These are phyloP conservation scores for Sindora glabra DNA, from an alignment of 306 rosid species.

Conservation along the genomic window DNA sequence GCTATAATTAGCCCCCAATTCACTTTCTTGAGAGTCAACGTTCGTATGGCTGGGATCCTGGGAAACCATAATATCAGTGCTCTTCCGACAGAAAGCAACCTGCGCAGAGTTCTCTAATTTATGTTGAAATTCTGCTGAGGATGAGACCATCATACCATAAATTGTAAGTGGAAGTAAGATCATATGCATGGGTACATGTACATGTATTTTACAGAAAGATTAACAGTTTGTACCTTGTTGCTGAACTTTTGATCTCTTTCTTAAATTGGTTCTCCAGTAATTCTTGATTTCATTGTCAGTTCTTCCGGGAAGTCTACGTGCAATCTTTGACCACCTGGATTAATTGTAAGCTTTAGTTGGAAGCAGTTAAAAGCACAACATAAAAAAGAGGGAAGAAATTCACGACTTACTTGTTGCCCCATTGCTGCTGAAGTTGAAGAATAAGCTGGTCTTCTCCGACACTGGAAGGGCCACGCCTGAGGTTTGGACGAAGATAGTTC, in stretches of 20 bases:
- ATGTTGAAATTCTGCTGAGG: conserved; percentile 16
- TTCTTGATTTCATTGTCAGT: conserved; percentile 73
- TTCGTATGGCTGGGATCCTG: conserved; percentile 4
- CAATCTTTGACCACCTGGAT: conserved; percentile 70
- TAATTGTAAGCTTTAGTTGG: neutral
- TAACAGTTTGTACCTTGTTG: conserved; percentile 21
- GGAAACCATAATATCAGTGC: neutral
- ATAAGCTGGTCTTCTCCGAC: conserved; percentile 48
- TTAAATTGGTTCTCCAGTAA: conserved; percentile 55
- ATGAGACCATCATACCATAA: neutral
- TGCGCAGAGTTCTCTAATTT: conserved; percentile 3
- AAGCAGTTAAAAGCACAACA: neutral
- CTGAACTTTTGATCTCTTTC: conserved; percentile 27
- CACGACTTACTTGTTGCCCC: conserved; percentile 81
- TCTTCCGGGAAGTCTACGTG: conserved; percentile 54
- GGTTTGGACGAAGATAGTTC: conserved; percentile 70
- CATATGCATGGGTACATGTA: no score
- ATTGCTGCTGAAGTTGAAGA: conserved; percentile 53
- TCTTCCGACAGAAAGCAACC: conserved; percentile 7
- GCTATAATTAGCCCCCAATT: conserved; percentile 15
- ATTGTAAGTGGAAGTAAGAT: neutral
- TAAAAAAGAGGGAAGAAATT: neutral
- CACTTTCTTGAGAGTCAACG: neutral
- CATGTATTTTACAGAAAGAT: neutral
- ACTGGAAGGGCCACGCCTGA: conserved; percentile 46